Conservation (phyloP, 116 monocot genomes). For the Dioscorea cayenensis region DNA sequence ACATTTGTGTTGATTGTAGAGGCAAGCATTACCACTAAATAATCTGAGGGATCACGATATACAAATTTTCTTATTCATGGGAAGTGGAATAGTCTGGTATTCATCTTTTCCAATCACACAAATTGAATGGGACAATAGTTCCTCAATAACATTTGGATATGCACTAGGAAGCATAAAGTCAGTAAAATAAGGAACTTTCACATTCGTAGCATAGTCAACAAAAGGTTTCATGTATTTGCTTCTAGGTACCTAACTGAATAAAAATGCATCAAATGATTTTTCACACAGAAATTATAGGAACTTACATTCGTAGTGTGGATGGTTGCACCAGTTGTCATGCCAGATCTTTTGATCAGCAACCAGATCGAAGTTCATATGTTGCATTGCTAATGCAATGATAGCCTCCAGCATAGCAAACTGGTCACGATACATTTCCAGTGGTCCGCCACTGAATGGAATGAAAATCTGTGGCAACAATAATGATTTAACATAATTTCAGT, state of each 20-base stretch:
- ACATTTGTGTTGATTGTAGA: too few species aligned
- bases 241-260: not conserved
- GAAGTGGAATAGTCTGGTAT: too few species aligned
- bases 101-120: too few species aligned
- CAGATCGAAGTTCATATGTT: constrained; percentile 62
- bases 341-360: constrained; percentile 90
- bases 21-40: too few species aligned
- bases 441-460: constrained; percentile 97
- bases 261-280: not conserved
- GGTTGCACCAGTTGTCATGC: constrained; percentile 97
- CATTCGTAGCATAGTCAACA: too few species aligned
- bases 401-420: constrained; percentile 97
- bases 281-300: not conserved
- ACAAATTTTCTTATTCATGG: too few species aligned
- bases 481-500: not conserved
- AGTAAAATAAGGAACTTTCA: too few species aligned
- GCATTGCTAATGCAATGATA: constrained; percentile 72
- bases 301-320: constrained; percentile 94
- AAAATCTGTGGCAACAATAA: constrained; percentile 34
- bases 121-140: too few species aligned
- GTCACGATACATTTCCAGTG: constrained; percentile 92
- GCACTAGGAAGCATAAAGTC: too few species aligned
- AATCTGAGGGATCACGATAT: too few species aligned
- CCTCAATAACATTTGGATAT: too few species aligned
- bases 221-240: not conserved